These are phyloP conservation scores for Pseudogymnoascus sp. DNA, from an alignment of 2,329 filamentous ascomycete species.

Conservation along the genomic window DNA sequence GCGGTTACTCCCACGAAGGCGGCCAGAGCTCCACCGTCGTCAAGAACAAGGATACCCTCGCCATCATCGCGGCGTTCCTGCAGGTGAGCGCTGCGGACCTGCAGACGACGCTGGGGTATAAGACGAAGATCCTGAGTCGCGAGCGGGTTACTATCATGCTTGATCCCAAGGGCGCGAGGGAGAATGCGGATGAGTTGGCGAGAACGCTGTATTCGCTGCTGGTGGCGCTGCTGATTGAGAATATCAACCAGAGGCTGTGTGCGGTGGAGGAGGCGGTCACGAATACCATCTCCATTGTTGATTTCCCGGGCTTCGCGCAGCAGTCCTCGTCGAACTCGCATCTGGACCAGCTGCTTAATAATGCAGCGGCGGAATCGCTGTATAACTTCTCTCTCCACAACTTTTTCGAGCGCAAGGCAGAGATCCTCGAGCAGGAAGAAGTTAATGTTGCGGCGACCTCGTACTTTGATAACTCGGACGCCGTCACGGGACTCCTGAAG, in stretches of 20 bases:
- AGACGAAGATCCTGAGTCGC: conserved; percentile 91
- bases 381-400: conserved; percentile 92
- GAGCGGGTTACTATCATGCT: conserved; percentile 99
- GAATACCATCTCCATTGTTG: conserved; percentile 90
- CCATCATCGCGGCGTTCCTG: conserved; percentile 86
- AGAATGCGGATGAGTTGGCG: conserved; percentile 89
- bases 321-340: conserved; percentile 73
- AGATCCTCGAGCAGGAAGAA: conserved; percentile 89
- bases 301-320: conserved; percentile 93
- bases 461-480: conserved; percentile 97
- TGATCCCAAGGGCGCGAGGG: conserved; percentile 80
- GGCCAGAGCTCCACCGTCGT: conserved; percentile 78
- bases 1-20: conserved; percentile 92
- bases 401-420: conserved; percentile 92
- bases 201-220: conserved; percentile 88
- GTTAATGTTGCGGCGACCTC: conserved; percentile 83
- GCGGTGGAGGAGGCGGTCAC: conserved; percentile 79
- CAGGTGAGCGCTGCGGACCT: conserved; percentile 75
- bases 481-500: conserved; percentile 85
- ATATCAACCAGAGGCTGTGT: conserved; percentile 81
- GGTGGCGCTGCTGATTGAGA: conserved; percentile 89
- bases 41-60: conserved; percentile 85
- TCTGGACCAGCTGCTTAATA: conserved; percentile 88
- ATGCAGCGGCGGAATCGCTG: conserved; percentile 82
- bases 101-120: conserved; percentile 84